Conservation (phyloP, 176 grass and related monocot genomes). For the Canna indica region DNA sequence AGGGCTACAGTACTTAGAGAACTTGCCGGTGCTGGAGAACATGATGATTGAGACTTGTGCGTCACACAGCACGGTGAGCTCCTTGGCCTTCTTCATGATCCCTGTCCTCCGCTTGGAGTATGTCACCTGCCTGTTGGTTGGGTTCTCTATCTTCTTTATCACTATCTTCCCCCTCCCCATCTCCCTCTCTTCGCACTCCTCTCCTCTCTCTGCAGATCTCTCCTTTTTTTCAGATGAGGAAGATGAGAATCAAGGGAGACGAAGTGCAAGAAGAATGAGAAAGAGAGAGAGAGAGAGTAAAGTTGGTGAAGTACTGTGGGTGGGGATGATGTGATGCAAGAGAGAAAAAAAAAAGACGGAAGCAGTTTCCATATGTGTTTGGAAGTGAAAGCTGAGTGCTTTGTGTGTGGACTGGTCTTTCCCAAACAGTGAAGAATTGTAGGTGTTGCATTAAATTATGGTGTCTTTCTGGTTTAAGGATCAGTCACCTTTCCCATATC, state of each 20-base stretch:
- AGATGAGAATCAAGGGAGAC: no score
- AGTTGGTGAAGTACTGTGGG: not conserved
- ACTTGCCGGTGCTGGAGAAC: conserved; percentile 24
- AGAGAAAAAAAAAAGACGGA: not conserved
- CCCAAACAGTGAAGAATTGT: conserved; percentile 4
- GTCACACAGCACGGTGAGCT: conserved; percentile 31
- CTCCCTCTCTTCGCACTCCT: conserved; percentile 19
- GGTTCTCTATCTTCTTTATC: conserved; percentile 24
- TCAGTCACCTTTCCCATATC: conserved; percentile 2
- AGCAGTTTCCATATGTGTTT: not conserved
- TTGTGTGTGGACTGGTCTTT: not conserved
- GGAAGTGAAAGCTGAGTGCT: not conserved
- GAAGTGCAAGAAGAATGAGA: not conserved
- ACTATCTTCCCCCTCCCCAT: conserved; percentile 33
- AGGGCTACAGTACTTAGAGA: conserved; percentile 11
- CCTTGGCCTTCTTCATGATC: conserved; percentile 27
- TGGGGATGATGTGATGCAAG: not conserved
- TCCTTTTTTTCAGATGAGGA: not conserved
- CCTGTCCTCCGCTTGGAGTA: conserved; percentile 26
- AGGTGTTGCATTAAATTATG: conserved; percentile 1
- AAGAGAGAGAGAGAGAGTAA: not conserved
- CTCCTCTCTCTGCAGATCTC: conserved; percentile 19
- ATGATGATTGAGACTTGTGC: conserved; percentile 24
- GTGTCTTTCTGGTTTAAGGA: not conserved
- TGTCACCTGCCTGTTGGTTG: conserved; percentile 15